A percentile compares a stretch with the other conserved stretches of the same genome.
Evolutionary conservation across 768 basidiomycete species (phyloP).

Genomic region (Mycena rebaudengoi): DNA sequence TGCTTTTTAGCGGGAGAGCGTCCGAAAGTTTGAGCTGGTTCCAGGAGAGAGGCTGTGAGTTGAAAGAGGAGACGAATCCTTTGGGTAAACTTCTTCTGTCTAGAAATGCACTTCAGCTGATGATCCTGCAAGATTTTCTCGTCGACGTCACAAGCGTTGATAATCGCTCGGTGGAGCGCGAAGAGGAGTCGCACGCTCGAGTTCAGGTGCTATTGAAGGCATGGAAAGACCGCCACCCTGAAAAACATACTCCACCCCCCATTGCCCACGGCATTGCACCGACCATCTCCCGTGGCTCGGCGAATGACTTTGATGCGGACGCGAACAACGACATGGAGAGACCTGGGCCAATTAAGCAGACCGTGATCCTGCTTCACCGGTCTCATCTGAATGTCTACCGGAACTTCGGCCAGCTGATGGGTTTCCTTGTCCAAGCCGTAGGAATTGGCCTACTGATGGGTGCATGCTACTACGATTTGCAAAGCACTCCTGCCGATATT

Average conservation of each 20-base stretch:
- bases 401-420: constrained; percentile 31
- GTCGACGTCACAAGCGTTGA: constrained; percentile 42
- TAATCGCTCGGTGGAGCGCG: constrained; percentile 45
- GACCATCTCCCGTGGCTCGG: constrained; percentile 25
- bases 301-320: not conserved
- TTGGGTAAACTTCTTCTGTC: constrained; percentile 30
- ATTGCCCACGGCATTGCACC: constrained; percentile 15
- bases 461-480: constrained; percentile 45
- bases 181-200: constrained; percentile 41
- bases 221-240: constrained; percentile 37
- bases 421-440: constrained; percentile 32
- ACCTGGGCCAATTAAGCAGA: constrained; percentile 27
- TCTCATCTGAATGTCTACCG: constrained; percentile 31
- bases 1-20: constrained; percentile 49
- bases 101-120: constrained; percentile 23
- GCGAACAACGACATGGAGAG: constrained; percentile 11
- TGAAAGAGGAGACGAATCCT: constrained; percentile 48
- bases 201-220: constrained; percentile 43
- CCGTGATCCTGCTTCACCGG: constrained; percentile 26
- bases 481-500: constrained; percentile 37
- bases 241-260: constrained; percentile 1
- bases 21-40: constrained; percentile 46
- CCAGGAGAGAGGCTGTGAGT: constrained; percentile 37
- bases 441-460: constrained; percentile 40
- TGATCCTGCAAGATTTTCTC: constrained; percentile 50